These are phyloP conservation scores for Solanum etuberosum DNA, from an alignment of 257 asterid genomes.

Conservation along the genomic window DNA sequence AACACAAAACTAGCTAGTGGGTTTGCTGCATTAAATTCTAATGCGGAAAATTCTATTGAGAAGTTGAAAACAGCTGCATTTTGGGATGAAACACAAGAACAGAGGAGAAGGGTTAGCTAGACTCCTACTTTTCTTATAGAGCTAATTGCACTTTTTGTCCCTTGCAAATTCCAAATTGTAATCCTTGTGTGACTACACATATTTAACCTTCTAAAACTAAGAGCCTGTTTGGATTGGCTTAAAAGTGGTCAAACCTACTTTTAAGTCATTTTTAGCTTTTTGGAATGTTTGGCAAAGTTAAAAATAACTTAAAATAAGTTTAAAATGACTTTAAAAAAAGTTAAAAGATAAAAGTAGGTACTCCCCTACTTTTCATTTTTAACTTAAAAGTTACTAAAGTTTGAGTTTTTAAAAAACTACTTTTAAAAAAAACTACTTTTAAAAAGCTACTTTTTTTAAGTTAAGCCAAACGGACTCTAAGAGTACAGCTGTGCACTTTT, in stretches of 20 bases:
- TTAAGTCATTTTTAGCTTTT: background rate
- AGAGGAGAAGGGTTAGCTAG: background rate
- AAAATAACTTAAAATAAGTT: too few species aligned
- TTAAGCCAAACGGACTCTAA: background rate
- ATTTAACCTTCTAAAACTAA: background rate
- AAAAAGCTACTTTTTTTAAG: background rate
- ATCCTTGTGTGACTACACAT: background rate
- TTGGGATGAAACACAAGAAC: background rate
- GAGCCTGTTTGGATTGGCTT: background rate
- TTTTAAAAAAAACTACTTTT: background rate
- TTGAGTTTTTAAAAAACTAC: background rate
- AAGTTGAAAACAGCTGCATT: background rate
- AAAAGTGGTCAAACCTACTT: background rate
- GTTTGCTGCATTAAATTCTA: background rate
- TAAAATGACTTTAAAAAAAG: background rate
- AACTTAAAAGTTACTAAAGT: background rate
- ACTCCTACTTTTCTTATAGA: background rate
- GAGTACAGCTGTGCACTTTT: background rate
- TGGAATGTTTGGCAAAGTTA: background rate
- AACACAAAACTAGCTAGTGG: background rate
- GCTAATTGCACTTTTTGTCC: background rate
- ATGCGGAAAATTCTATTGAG: background rate
- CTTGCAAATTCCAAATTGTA: background rate
- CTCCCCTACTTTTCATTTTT: background rate
- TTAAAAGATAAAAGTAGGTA: background rate